Conservation (phyloP, 2,329 filamentous ascomycete genomes). For the Chaetoscypha palmicola region DNA sequence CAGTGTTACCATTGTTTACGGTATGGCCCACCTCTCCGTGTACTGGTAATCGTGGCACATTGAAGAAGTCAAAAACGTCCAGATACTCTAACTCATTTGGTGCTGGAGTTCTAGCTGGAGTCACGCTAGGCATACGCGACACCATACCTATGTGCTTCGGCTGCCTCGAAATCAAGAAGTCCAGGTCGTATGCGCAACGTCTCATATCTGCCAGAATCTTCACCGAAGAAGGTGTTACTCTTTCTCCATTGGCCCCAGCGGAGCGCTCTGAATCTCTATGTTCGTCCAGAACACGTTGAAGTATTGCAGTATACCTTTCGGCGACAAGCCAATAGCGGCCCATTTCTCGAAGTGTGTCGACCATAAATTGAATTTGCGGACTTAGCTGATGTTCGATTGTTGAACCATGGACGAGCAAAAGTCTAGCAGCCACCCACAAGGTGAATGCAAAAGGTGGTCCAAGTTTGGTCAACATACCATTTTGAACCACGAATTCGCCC, state of each 20-base stretch:
- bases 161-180: conserved; percentile 81
- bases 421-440: conserved; percentile 81
- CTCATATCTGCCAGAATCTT: conserved; percentile 89
- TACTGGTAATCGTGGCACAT: conserved; percentile 66
- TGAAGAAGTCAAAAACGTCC: conserved; percentile 93
- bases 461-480: conserved; percentile 68
- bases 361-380: conserved; percentile 72
- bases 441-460: conserved; percentile 90
- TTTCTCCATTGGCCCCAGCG: conserved; percentile 53
- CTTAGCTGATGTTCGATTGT: conserved; percentile 81
- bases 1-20: conserved; percentile 15
- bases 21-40: conserved; percentile 29
- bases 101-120: conserved; percentile 61
- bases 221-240: conserved; percentile 73
- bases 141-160: conserved; percentile 26
- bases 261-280: conserved; percentile 69
- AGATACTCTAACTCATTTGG: conserved; percentile 83
- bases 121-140: conserved; percentile 45
- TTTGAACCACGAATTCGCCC: conserved; percentile 69
- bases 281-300: conserved; percentile 80
- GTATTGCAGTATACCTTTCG: conserved; percentile 69
- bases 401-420: conserved; percentile 82
- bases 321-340: conserved; percentile 82
- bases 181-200: conserved; percentile 80
- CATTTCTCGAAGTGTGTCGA: conserved; percentile 74